Base-by-base conservation (phyloP, 495 filamentous ascomycete genomes). In the Podospora australis region DNA sequence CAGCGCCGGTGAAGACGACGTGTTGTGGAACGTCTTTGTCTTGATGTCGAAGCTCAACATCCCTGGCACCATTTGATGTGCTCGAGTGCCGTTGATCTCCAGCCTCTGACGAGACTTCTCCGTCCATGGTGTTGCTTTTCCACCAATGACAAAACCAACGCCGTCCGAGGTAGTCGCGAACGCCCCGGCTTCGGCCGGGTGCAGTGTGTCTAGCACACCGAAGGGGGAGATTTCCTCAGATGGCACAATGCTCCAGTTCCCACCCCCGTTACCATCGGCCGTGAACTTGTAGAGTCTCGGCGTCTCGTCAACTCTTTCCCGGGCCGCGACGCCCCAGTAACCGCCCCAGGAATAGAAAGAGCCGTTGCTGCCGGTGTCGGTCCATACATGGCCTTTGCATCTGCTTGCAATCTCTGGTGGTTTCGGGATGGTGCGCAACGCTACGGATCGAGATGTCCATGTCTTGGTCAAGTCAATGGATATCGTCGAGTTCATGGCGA, bases 251-350 rank as follows among this genome's bases (percentile, higher is more conserved):
- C n/a, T n/a, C 8, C 42, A 25, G 13, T 14, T 16, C 19, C 41
- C 24, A 0, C 24, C 24, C n/a, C 14, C 42, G 3, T 29, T 3
- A 16, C 41, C 41, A 16, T 44, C 24, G 11, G 21, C 41, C 2
- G 21, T 23, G 19, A 44, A 44, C 16, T 44, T 44, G 21, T 24
- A 44, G 2, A 44, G n/a, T n/a, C n/a, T n/a, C n/a, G n/a, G n/a
- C 5, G 2, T 3, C 23, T 25, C 28, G 17, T 44, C 41, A 6
- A 26, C 19, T 1, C 6, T 44, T 5, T 24, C 11, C 6, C 7
- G 5, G 13, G 19, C 10, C 0, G 8, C 23, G 2, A 25, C n/a
- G 0, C 11, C 10, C 3, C 16, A 16, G 41, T 28, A 24, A 17
- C 41, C 41, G n/a, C 41, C 41, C n/a, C 10, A 44, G 2, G 28